A percentile compares a stretch with the other conserved stretches of the same genome.
Evolutionary conservation across 2,329 filamentous ascomycete genomes (phyloP).

Genomic region (Fusarium hostae): DNA sequence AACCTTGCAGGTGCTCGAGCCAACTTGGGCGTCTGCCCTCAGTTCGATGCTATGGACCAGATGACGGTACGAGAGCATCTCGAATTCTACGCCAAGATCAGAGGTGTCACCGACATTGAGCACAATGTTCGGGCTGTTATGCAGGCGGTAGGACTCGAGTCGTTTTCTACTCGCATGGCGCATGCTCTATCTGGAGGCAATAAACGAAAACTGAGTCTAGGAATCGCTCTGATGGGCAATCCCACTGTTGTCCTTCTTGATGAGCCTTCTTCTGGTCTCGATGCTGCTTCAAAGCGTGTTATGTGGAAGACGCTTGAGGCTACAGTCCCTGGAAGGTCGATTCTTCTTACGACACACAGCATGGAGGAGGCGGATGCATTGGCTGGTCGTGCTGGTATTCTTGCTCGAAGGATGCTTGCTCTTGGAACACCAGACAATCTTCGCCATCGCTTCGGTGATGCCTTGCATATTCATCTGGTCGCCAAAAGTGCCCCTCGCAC

Average conservation of each 20-base stretch:
- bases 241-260: conserved; percentile 88
- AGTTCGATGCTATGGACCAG: conserved; percentile 86
- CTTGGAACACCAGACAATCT: conserved; percentile 80
- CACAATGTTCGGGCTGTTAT: conserved; percentile 83
- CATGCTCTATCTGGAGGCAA: conserved; percentile 87
- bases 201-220: conserved; percentile 90
- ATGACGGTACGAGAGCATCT: conserved; percentile 93
- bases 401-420: conserved; percentile 87
- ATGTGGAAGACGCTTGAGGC: conserved; percentile 90
- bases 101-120: conserved; percentile 79
- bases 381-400: conserved; percentile 84
- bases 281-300: conserved; percentile 88
- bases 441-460: conserved; percentile 79
- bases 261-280: conserved; percentile 88
- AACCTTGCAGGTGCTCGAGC: conserved; percentile 77
- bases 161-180: conserved; percentile 80
- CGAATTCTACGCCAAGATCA: conserved; percentile 84
- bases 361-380: conserved; percentile 97
- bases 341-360: conserved; percentile 89
- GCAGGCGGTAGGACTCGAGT: conserved; percentile 79
- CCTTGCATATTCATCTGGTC: conserved; percentile 84
- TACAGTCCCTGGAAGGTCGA: conserved; percentile 79
- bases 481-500: conserved; percentile 80
- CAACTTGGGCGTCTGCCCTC: conserved; percentile 90
- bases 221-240: conserved; percentile 93